Evolutionary conservation across 1,139 yeast genomes (phyloP), one percentile per base, ranked within the genome.

Genomic region (Hansenula anomala): DNA sequence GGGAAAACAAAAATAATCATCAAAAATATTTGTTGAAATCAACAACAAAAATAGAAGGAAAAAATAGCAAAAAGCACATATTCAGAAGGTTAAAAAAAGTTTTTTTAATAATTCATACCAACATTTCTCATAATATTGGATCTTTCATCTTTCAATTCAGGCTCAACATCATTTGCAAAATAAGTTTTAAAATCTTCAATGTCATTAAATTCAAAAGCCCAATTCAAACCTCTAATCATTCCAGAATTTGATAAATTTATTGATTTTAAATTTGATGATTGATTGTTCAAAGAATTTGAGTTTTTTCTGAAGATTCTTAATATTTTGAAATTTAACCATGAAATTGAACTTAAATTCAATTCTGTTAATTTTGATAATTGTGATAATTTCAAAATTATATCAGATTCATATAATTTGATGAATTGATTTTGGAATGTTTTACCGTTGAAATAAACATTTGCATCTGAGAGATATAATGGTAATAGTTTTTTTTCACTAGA

Each of bases 231-330:
- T 45, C 75, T 72, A 38, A 68, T 63, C 84, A 78, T 78, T 1
- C 86, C 86, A 1, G 81, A 73, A 47, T 76, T 69, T 3, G 71
- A 60, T 39, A 77, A 66, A 49, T 76, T 75, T 23, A 77, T 38
- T 25, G 37, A 38, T n/a, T 39, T 30, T 11, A 38, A n/a, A n/a
- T n/a, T n/a, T n/a, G n/a, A 28, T n/a, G 20, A 16, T 5, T 38
- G 40, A 19, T 40, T 36, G 3, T 43, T 25, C 13, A 48, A 39
- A 12, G 59, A 48, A 8, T 43, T 37, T 7, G 61, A 51, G 7
- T 43, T 34, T 17, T 29, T 30, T 10, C 68, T 49, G 41, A 71
- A 65, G 6, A 49, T 46, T 34, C 67, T 60, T 15, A 76, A 61
- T 33, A 64, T 52, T 14, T 51, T 56, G 42, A 69, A 70, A 46